Conservation (phyloP, 768 basidiomycete genomes). For the Pleurotus pulmonarius region DNA sequence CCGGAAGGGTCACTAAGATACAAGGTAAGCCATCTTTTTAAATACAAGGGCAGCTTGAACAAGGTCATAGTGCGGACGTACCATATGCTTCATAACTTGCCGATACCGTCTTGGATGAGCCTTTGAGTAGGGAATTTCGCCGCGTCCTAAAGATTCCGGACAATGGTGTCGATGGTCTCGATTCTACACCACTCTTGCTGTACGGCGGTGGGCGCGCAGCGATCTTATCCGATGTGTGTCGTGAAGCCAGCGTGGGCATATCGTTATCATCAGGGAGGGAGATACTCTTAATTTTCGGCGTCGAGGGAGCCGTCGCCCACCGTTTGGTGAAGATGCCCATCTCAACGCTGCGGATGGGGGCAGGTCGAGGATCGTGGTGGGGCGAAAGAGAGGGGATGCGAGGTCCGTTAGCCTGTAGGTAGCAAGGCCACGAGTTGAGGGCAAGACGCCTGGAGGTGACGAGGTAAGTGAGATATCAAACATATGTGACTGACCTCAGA, state of each 20-base stretch:
- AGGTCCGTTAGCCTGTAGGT: conserved; percentile 3
- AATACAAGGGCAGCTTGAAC: background rate
- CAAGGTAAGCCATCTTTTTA: background rate
- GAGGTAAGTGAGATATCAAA: conserved; percentile 6
- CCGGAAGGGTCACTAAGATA: background rate
- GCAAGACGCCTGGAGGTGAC: conserved; percentile 5
- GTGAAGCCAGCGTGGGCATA: background rate
- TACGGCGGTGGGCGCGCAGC: background rate
- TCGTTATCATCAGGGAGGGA: conserved; percentile 6
- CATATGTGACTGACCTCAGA: background rate
- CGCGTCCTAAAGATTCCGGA: conserved; percentile 3
- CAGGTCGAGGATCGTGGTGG: conserved; percentile 6
- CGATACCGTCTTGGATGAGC: conserved; percentile 1
- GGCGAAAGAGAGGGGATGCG: conserved; percentile 2
- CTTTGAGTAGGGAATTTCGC: conserved; percentile 1
- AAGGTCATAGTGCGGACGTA: conserved; percentile 5
- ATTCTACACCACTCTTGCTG: background rate
- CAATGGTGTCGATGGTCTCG: conserved; percentile 4
- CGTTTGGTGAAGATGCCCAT: conserved; percentile 7
- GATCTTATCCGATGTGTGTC: conserved; percentile 7
- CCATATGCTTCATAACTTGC: background rate
- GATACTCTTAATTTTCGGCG: conserved; percentile 8
- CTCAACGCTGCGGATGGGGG: background rate
- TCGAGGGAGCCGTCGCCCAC: conserved; percentile 5
- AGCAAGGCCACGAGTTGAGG: conserved; percentile 8